These are phyloP conservation scores for Cucurbita maxima DNA, from an alignment of 306 rosid species.

Conservation along the genomic window DNA sequence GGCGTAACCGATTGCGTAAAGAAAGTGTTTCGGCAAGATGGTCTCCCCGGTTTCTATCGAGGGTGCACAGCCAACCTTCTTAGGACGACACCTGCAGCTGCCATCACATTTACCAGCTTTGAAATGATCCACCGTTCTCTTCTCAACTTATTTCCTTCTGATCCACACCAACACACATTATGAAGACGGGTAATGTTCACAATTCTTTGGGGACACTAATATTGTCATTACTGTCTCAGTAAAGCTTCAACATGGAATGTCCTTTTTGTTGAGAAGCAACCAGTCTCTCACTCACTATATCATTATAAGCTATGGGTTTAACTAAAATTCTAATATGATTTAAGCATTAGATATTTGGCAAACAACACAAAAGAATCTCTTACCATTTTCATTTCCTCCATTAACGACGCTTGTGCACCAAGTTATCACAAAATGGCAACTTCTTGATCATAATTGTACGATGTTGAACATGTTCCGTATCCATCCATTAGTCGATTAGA, in stretches of 20 bases:
- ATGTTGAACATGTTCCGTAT: too few relatives aligned
- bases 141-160: conserved; percentile 41
- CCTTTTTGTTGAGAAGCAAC: background rate
- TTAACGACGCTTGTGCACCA: too few relatives aligned
- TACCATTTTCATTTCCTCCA: too few relatives aligned
- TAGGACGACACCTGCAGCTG: conserved; percentile 85
- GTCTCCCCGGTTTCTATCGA: conserved; percentile 62
- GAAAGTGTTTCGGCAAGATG: conserved; percentile 70
- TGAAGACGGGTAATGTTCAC: conserved; percentile 13
- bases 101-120: conserved; percentile 79
- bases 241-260: background rate
- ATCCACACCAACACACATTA: conserved; percentile 47
- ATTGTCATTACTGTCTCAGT: background rate
- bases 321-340: too few relatives aligned
- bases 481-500: too few relatives aligned
- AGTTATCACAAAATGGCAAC: too few relatives aligned
- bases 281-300: too few relatives aligned
- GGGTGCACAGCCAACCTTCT: conserved; percentile 78
- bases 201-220: background rate
- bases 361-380: too few relatives aligned
- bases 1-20: conserved; percentile 52
- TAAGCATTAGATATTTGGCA: too few relatives aligned
- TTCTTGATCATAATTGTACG: too few relatives aligned
- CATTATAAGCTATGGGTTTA: too few relatives aligned
- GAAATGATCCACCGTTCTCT: conserved; percentile 90